Base-by-base conservation (phyloP, 768 basidiomycete genomes). In the Serpula lacrymans region DNA sequence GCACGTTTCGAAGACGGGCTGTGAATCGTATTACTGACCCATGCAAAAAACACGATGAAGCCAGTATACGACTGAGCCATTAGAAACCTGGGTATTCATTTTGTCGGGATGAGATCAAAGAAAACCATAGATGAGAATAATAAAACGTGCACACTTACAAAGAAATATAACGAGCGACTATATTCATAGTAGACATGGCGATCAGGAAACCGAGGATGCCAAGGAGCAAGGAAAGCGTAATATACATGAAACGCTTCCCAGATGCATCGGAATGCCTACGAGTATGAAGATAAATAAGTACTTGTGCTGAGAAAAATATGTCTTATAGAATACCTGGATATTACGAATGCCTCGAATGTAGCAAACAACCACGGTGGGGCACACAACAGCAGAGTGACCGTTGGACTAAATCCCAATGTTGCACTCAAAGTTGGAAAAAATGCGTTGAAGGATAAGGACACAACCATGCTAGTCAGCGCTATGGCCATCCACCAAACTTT, bases 1-100 rank as follows among this genome's bases (percentile, higher is more conserved):
- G 91, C 86, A 4, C 91, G 81, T 62, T 93, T 94, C n/a, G 83
- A 79, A 4, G 88, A 74, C 18, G 91, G 82, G n/a, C 78, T 77
- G 20, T 88, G 78, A 63, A 95, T 69, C 12, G 71, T 70, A 46
- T 71, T 76, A 37, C 70, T 71, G 38, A 75, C 65, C 78, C 73
- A 75, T 5, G 72, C 63, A 56, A 65, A 58, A 22, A 85, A 81
- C 40, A 74, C 72, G 47, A 89, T 76, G 60, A 84, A 87, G 4
- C 77, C 87, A 1, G 82, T 70, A 50, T 85, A 87, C 1, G 78
- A 78, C 50, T 82, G 79, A 4, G 84, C 81, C 78, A 88, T 83
- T 30, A 90, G 60, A 59, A 90, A 89, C 27, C 86, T 87, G 50
- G 2, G 4, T 11, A 5, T 11, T 43, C 12, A 46, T 17, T 47